These are phyloP conservation scores for Cladosporium sp. DNA, from an alignment of 2,329 filamentous ascomycete genomes.

Conservation along the genomic window DNA sequence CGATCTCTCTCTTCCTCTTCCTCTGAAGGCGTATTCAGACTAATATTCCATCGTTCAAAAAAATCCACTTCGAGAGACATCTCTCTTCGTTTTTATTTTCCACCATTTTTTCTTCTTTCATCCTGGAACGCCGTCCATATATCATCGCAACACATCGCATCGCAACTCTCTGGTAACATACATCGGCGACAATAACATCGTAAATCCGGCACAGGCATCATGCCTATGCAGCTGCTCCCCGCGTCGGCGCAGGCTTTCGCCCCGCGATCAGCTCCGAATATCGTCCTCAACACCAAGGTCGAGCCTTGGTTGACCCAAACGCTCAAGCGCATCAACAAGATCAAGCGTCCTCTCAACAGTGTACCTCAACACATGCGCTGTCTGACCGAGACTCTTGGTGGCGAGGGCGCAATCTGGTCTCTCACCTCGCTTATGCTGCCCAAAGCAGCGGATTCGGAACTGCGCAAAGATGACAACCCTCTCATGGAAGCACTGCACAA, in stretches of 20 bases:
- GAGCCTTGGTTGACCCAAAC: slow-evolving; percentile 97
- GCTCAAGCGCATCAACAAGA: slow-evolving; percentile 90
- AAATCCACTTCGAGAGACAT: slow-evolving; percentile 22
- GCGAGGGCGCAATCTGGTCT: slow-evolving; percentile 87
- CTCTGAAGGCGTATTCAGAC: slow-evolving; percentile 22
- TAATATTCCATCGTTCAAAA: slow-evolving; percentile 26
- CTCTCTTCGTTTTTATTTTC: slow-evolving; percentile 23
- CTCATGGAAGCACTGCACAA: slow-evolving; percentile 85
- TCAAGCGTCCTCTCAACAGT: slow-evolving; percentile 96
- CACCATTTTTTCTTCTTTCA: slow-evolving; percentile 18
- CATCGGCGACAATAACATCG: slow-evolving; percentile 15
- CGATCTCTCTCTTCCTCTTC: slow-evolving; percentile 20
- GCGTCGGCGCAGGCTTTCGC: slow-evolving; percentile 96
- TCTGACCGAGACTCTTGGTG: slow-evolving; percentile 89
- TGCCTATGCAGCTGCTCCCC: slow-evolving; percentile 90
- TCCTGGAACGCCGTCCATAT: slow-evolving; percentile 22
- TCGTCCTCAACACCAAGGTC: slow-evolving; percentile 86
- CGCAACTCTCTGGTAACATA: slow-evolving; percentile 20
- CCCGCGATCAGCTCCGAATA: slow-evolving; percentile 86
- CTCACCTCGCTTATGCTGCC: slow-evolving; percentile 88
- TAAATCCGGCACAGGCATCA: slow-evolving; percentile 41
- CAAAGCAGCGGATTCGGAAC: slow-evolving; percentile 79
- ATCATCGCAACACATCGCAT: slow-evolving; percentile 25
- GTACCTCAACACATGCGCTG: slow-evolving; percentile 93
- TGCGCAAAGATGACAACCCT: slow-evolving; percentile 75